These are phyloP conservation scores for Polychytrium aggregatum DNA, from an alignment of 192 early-diverging fungal genomes.

Conservation along the genomic window DNA sequence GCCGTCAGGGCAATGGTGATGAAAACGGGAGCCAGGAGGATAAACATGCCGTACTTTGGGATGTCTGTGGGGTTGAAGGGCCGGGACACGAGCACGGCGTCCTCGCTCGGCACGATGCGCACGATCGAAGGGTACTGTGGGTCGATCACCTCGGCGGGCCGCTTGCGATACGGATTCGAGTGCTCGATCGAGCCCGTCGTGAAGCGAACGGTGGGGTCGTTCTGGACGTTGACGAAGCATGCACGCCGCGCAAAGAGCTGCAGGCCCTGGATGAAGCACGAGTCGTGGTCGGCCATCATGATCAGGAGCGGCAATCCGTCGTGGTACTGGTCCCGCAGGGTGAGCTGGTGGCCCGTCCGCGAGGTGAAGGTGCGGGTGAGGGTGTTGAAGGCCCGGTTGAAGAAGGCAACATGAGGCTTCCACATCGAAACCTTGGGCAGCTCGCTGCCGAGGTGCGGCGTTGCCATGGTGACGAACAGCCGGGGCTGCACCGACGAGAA, in stretches of 20 bases:
- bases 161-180: slow-evolving; percentile 14
- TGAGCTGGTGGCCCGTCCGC: slow-evolving; percentile 17
- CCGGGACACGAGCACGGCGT: not conserved
- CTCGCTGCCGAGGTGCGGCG: slow-evolving; percentile 32
- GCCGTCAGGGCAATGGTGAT: slow-evolving; percentile 2
- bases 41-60: slow-evolving; percentile 1
- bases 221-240: slow-evolving; percentile 18
- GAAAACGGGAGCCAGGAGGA: slow-evolving; percentile 3
- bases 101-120: not conserved
- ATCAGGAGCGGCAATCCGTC: not conserved
- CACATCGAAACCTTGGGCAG: too few relatives aligned
- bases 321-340: slow-evolving; percentile 11
- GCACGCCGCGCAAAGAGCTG: slow-evolving; percentile 9
- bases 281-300: slow-evolving; percentile 14
- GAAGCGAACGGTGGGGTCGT: slow-evolving; percentile 20
- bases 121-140: slow-evolving; percentile 27
- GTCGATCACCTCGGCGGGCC: slow-evolving; percentile 10
- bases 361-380: slow-evolving; percentile 2
- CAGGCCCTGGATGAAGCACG: slow-evolving; percentile 19
- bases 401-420: not conserved
- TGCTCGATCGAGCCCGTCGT: slow-evolving; percentile 9
- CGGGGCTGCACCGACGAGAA: slow-evolving; percentile 11
- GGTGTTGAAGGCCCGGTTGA: slow-evolving; percentile 12
- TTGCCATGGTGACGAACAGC: slow-evolving; percentile 33
- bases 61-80: slow-evolving; percentile 1